Base-by-base conservation (phyloP, 352 stramenopile species). In the Pythium volutum region DNA sequence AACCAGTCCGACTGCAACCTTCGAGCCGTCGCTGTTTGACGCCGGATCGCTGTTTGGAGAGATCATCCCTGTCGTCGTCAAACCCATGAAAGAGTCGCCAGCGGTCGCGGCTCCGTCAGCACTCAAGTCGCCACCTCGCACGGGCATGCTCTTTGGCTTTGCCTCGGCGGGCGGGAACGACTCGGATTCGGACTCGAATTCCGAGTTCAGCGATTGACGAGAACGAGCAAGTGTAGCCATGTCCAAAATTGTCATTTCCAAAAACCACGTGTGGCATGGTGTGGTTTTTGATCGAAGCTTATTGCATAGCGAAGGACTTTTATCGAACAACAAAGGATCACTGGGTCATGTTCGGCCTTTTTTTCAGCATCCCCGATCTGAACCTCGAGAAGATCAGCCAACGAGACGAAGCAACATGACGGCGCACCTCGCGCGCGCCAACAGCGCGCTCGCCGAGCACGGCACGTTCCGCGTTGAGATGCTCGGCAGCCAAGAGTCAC, bases 401-500 rank as follows among this genome's bases (percentile, higher is more conserved):
- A 36, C 49, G 26, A 39, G 25, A 65, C 27, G 33, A 41, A 33
- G 23, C 22, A 62, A 31, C 29, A 69, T 69, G 55, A 66, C 58
- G 22, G 57, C 46, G 7, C 43, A 53, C 31, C 57, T 66, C 51
- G 38, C 41, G 14, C 64, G 64, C 34, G 34, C 29, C n/a, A 66
- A 50, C 52, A 71, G 65, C 65, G 41, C 59, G 20, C 25, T 58
- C 25, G 48, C 64, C 22, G 58, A 85, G 56, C 73, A 87, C 45
- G 77, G 77, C 20, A 73, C 83, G 45, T 86, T 89, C 64, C 75
- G 77, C 51, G 79, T 91, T 12, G 79, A 89, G 58, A 86, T 92
- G 48, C 70, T 90, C 48, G 81, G 81, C 31, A 92, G 70, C 38
- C 81, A 94, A 58, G 85, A 94, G 70, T 90, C 82, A 22, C 69